These are phyloP conservation scores for Senna tora DNA, from an alignment of 306 rosid genomes.

Conservation along the genomic window DNA sequence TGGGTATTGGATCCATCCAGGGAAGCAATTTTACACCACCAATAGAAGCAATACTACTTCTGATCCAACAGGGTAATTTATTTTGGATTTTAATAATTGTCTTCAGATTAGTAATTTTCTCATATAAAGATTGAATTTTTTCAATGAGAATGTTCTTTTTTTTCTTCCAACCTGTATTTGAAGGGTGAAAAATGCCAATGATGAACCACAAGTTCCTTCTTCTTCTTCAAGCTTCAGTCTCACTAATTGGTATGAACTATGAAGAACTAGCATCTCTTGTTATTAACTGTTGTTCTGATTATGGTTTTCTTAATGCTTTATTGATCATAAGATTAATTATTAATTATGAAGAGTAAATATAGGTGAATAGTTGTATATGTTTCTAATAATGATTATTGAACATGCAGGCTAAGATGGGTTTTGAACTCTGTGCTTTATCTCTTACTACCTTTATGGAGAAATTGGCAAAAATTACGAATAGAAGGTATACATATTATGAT, in stretches of 20 bases:
- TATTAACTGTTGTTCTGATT: too few relatives aligned
- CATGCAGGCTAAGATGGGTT: conserved; percentile 52
- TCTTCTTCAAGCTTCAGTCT: conserved; percentile 36
- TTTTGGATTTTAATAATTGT: neutral
- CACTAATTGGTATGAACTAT: conserved; percentile 36
- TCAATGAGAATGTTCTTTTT: neutral
- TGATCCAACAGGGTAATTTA: neutral
- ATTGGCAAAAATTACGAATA: conserved; percentile 34
- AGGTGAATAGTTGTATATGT: neutral
- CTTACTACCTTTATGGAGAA: conserved; percentile 44
- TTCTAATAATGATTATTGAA: conserved; percentile 19
- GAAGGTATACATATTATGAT: conserved; percentile 45
- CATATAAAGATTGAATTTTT: neutral
- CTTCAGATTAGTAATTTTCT: neutral
- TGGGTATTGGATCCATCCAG: neutral
- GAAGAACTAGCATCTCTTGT: conserved; percentile 10
- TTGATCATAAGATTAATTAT: too few relatives aligned
- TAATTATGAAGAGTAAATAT: too few relatives aligned
- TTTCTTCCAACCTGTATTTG: neutral
- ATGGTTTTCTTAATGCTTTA: too few relatives aligned
- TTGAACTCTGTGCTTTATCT: conserved; percentile 38
- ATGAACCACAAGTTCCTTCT: conserved; percentile 32
- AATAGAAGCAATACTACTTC: neutral
- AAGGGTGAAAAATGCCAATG: conserved; percentile 33
- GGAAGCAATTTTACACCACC: neutral